Evolutionary conservation across 305 asterid genomes (phyloP).

Genomic region (Fraxinus paxiana): DNA sequence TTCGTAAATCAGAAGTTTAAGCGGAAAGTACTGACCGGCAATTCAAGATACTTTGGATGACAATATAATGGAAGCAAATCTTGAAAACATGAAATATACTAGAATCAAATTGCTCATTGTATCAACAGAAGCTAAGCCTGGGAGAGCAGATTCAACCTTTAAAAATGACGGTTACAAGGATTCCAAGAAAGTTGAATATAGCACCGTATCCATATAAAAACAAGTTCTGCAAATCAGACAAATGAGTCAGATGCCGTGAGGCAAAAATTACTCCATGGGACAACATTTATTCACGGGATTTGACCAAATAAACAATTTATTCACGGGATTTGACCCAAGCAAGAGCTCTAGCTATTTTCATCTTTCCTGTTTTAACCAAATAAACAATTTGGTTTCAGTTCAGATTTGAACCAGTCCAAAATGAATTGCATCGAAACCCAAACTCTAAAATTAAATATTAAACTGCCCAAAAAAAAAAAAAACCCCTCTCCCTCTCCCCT

Average conservation of each 20-base stretch:
- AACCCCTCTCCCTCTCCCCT: neutral
- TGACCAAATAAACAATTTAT: no score
- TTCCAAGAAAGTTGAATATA: constrained; percentile 87
- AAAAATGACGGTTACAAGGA: constrained; percentile 58
- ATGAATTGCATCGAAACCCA: neutral
- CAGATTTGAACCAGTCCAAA: neutral
- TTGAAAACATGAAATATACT: constrained; percentile 10
- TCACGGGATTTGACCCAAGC: neutral
- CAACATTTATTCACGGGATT: neutral
- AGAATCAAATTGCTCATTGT: constrained; percentile 12
- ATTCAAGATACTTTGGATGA: neutral
- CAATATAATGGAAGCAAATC: neutral
- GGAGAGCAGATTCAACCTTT: constrained; percentile 56
- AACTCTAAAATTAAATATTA: neutral
- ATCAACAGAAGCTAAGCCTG: neutral
- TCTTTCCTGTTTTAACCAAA: neutral
- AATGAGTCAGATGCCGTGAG: constrained; percentile 14
- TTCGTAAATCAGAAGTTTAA: constrained; percentile 7
- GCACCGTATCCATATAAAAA: constrained; percentile 98
- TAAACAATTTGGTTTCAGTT: neutral
- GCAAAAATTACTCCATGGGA: neutral
- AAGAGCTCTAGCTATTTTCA: constrained; percentile 1
- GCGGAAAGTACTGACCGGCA: constrained; percentile 15
- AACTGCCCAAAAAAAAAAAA: neutral
- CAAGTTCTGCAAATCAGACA: constrained; percentile 63